Conservation (phyloP, 164 flowering plant genomes). For the Chimonanthus praecox region DNA sequence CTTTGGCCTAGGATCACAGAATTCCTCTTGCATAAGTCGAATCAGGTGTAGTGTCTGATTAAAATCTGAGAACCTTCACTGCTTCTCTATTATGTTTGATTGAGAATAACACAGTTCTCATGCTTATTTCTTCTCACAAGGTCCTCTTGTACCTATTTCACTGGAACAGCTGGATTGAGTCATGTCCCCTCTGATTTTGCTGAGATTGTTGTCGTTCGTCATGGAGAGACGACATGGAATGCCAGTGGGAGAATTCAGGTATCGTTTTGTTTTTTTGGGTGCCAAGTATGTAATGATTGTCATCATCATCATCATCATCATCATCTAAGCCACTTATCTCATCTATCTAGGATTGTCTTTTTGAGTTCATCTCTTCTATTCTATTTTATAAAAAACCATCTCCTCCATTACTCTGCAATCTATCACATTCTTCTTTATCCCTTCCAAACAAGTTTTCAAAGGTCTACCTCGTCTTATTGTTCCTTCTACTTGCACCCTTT, state of each 20-base stretch:
- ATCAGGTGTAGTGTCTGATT: background rate
- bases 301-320: no score
- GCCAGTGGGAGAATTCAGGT: constrained; percentile 71
- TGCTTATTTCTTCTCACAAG: background rate
- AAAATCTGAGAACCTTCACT: background rate
- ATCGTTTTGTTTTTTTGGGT: background rate
- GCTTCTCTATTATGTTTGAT: background rate
- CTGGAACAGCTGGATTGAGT: constrained; percentile 13
- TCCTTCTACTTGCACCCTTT: background rate
- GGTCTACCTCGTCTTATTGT: background rate
- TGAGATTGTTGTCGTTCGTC: constrained; percentile 80
- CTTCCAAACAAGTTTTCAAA: background rate
- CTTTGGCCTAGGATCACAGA: background rate
- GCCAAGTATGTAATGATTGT: background rate
- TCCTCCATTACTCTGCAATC: background rate
- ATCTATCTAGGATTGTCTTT: background rate
- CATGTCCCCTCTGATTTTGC: constrained; percentile 28
- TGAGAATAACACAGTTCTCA: background rate
- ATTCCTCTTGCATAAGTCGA: background rate
- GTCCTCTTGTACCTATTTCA: background rate
- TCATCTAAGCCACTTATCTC: background rate
- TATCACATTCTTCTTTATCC: background rate
- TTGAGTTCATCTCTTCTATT: background rate
- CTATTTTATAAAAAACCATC: background rate
- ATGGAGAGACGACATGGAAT: constrained; percentile 93